These are phyloP conservation scores for Tuber magnatum DNA, from an alignment of 495 filamentous ascomycete species.

Conservation along the genomic window DNA sequence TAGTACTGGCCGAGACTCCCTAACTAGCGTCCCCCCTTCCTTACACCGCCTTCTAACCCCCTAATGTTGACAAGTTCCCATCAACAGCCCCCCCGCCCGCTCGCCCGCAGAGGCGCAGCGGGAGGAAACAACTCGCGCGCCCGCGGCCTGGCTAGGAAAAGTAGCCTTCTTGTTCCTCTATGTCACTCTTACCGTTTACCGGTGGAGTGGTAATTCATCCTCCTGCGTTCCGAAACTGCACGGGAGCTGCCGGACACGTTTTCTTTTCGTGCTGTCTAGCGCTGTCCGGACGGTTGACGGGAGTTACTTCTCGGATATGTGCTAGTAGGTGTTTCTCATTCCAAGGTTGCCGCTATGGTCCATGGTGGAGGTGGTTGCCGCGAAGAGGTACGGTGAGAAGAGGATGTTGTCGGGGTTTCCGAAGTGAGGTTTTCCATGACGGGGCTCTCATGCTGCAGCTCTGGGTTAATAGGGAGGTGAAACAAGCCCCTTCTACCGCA, in stretches of 20 bases:
- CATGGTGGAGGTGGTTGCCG: conserved; percentile 22
- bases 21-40: conserved; percentile 28
- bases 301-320: conserved; percentile 25
- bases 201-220: conserved; percentile 17
- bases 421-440: not conserved
- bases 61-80: not conserved
- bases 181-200: not conserved
- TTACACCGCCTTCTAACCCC: conserved; percentile 3
- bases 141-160: conserved; percentile 13
- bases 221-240: conserved; percentile 6
- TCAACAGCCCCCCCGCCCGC: conserved; percentile 1
- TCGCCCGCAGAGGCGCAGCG: not conserved
- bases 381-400: conserved; percentile 23
- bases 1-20: conserved; percentile 34
- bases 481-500: conserved; percentile 16
- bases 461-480: conserved; percentile 24
- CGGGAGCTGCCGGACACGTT: not conserved
- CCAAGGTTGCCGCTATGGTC: conserved; percentile 32
- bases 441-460: conserved; percentile 17
- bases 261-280: conserved; percentile 11
- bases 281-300: conserved; percentile 30
- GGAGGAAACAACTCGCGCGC: conserved; percentile 15
- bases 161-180: conserved; percentile 16
- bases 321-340: conserved; percentile 39
- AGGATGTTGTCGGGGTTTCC: conserved; percentile 20